Base-by-base conservation (phyloP, 2,329 filamentous ascomycete genomes). In the Fusarium pseudocircinatum region DNA sequence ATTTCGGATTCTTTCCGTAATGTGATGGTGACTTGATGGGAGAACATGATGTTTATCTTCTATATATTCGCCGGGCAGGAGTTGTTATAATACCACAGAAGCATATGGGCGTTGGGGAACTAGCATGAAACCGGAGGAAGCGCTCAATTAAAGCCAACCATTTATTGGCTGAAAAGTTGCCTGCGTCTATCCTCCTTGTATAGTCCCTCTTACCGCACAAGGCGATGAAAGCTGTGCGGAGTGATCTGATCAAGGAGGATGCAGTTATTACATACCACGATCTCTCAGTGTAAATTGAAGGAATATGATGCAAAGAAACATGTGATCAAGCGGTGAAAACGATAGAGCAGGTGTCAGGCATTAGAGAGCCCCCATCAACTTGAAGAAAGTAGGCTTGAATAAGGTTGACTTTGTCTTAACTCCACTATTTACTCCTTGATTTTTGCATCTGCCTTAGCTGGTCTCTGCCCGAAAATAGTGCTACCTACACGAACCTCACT, bases 401-500 rank as follows among this genome's bases (percentile, higher is more conserved):
- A 13, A 20, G 47, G 65, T 67, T 58, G 37, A 39, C 37, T 47
- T 67, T 57, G 22, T 52, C n/a, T n/a, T n/a, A n/a, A n/a, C n/a
- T n/a, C n/a, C n/a, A 12, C 18, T n/a, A 49, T 59, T 74, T 80
- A 88, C 44, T 83, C 85, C 54, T 84, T 86, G 50, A 96, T 86
- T 83, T 92, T 93, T 6, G 94, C 94, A 82, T 97, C 93, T 54
- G 89, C 89, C 87, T 92, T 97, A 42, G 89, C 86, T 22, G 94
- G 94, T 79, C 96, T 88, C 79, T 91, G 85, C 4, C 96, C 96
- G 81, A 99, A 99, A 65, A 99, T 97, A 4, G 94, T 96, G 79
- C 94, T 98, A 4, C 96, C 96, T 14, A 99, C 90, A 65, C 96
- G 89, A 11, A 99, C 95, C 86, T 98, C 95, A 76, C 90, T 88